These are phyloP conservation scores for Peronospora destructor DNA, from an alignment of 352 stramenopile genomes.

Conservation along the genomic window DNA sequence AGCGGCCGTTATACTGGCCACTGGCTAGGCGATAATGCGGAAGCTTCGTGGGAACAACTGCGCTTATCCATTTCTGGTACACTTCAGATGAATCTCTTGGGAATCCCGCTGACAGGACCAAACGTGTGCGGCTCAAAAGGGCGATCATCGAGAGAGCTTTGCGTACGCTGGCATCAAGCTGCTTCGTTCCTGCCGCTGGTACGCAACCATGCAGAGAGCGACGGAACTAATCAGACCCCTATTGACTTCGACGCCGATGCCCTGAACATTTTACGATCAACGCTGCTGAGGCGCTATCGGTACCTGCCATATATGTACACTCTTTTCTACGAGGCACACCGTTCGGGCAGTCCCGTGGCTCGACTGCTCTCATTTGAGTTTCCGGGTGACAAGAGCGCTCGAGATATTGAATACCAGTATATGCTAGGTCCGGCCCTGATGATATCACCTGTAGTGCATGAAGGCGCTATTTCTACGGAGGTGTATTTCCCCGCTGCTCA, in stretches of 20 bases:
- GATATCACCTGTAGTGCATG: constrained; percentile 66
- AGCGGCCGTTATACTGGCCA: constrained; percentile 59
- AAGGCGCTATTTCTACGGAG: constrained; percentile 43
- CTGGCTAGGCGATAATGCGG: constrained; percentile 39
- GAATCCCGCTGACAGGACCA: constrained; percentile 57
- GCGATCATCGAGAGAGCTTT: constrained; percentile 56
- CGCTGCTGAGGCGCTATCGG: constrained; percentile 53
- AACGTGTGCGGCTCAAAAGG: constrained; percentile 55
- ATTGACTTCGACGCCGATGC: constrained; percentile 63
- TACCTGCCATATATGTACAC: constrained; percentile 86
- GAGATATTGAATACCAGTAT: constrained; percentile 60
- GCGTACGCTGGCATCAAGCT: constrained; percentile 78
- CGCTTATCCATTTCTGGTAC: constrained; percentile 61
- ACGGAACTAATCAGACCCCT: constrained; percentile 37
- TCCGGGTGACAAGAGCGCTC: constrained; percentile 32
- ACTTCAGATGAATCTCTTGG: constrained; percentile 74
- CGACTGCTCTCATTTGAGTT: constrained; percentile 64
- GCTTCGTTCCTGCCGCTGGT: constrained; percentile 74
- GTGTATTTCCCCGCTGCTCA: constrained; percentile 65
- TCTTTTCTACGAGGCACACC: constrained; percentile 57
- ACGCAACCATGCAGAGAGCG: constrained; percentile 55
- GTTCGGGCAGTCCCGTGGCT: constrained; percentile 37
- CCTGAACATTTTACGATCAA: constrained; percentile 55
- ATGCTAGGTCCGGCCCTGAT: constrained; percentile 65
- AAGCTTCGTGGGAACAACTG: constrained; percentile 75